Percentiles rank a stretch among this genome's conserved stretches.
Evolutionary conservation across 306 rosid species (phyloP).

Genomic region (Prinsepia uniflora): DNA sequence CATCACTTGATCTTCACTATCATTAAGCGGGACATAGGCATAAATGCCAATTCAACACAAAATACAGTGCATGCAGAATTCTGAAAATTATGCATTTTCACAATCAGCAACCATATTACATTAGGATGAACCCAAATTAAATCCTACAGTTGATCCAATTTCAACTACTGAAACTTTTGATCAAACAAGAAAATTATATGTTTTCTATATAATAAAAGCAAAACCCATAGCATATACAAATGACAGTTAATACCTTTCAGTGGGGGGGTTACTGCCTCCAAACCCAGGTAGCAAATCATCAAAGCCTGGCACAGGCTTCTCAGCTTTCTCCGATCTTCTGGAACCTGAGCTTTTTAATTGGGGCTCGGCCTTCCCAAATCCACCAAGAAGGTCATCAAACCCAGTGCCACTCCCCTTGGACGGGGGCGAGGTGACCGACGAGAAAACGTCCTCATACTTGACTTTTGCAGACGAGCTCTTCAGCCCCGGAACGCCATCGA

Average conservation of each 20-base stretch:
- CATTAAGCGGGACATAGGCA: background rate
- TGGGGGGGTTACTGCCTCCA: constrained; percentile 45
- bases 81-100: background rate
- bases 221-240: background rate
- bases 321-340: constrained; percentile 45
- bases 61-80: background rate
- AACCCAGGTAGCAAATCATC: constrained; percentile 87
- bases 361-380: constrained; percentile 64
- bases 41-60: background rate
- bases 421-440: constrained; percentile 42
- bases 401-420: constrained; percentile 39
- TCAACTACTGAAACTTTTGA: background rate
- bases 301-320: constrained; percentile 43
- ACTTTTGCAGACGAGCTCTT: constrained; percentile 53
- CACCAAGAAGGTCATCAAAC: constrained; percentile 79
- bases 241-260: constrained; percentile 49
- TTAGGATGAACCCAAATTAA: background rate
- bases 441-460: constrained; percentile 56
- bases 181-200: background rate
- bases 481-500: constrained; percentile 78
- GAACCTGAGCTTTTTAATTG: constrained; percentile 44
- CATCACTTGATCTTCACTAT: background rate
- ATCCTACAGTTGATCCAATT: background rate
- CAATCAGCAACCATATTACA: background rate
- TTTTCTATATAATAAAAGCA: background rate